These are phyloP conservation scores for Populus euphratica DNA, from an alignment of 345 rosid genomes.

Conservation along the genomic window DNA sequence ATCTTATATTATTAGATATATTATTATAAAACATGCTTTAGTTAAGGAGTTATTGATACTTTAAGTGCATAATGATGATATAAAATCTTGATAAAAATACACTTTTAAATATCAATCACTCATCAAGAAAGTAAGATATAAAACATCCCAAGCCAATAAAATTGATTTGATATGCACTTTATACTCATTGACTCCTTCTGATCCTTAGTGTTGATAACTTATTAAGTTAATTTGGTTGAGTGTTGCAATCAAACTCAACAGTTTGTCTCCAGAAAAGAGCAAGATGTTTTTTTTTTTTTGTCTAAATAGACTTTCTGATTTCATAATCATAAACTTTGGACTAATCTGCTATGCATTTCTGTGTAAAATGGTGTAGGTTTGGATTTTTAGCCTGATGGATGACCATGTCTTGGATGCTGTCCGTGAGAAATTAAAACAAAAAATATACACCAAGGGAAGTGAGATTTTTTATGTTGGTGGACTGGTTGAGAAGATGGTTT, in stretches of 20 bases:
- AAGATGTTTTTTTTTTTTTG: background rate
- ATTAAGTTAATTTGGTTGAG: background rate
- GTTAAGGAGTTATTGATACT: no score
- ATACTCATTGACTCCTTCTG: background rate
- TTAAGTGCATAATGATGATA: no score
- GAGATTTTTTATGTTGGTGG: slow-evolving; percentile 51
- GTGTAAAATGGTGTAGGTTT: slow-evolving; percentile 45
- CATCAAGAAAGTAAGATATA: slow-evolving; percentile 57
- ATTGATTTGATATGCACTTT: background rate
- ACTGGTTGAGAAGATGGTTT: slow-evolving; percentile 73
- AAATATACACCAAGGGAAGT: slow-evolving; percentile 64
- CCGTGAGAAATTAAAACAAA: slow-evolving; percentile 68
- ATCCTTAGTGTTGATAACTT: background rate
- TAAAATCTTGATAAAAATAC: no score
- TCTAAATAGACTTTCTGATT: background rate
- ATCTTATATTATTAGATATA: no score
- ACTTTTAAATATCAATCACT: no score
- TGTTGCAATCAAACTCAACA: background rate
- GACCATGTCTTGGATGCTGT: slow-evolving; percentile 64
- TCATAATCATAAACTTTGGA: background rate
- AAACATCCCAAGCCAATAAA: background rate
- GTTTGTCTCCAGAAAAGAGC: background rate
- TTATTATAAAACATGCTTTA: no score
- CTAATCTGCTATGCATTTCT: background rate
- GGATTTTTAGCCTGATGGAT: slow-evolving; percentile 69